Evolutionary conservation across 176 grass and related monocot genomes (phyloP), one percentile per base, ranked within the genome.

Genomic region (Elymus sibiricus): DNA sequence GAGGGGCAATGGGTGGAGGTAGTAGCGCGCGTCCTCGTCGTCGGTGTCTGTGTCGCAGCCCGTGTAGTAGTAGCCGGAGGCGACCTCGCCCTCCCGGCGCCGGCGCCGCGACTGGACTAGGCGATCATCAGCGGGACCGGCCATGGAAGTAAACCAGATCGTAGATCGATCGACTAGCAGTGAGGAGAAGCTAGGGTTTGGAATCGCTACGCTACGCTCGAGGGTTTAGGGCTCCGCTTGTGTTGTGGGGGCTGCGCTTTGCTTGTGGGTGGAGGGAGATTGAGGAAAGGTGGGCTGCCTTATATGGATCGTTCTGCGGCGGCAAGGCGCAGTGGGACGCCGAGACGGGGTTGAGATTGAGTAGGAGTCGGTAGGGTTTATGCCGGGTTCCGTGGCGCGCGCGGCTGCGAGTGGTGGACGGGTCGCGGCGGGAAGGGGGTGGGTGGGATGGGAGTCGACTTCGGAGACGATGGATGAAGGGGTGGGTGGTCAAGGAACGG

Each of bases 41-140:
- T 76, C 73, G 44, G 73, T 76, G 44, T 76, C 73, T 14, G 66
- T 56, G 21, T 85, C 83, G 7, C 49, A 78, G 9, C 31, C 61
- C 15, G 63, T 55, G 19, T 26, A 31, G 79, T 26, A 31, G 79
- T 64, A 26, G 3, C 64, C 21, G 6, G 44, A 28, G 24, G 49
- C 60, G 47, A 25, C 47, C 81, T 87, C 89, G 28, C 85, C 89
- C 29, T 49, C 71, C 0, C 24, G 1, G 3, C 14, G 0, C 6
- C 27, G 6, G 25, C 15, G 24, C 19, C 66, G 2, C 4, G 11
- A 74, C 7, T 0, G 44, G 1, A 3, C 39, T 0, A 40, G 49
- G 16, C 49, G 19, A 11, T 43, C 32, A 9, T n/a, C 22, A 10
- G 7, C 13, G 19, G 70, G 25, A 6, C 8, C 28, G 42, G 79